Evolutionary conservation across 2,329 filamentous ascomycete species (phyloP).

Genomic region (Aspergillus niger): DNA sequence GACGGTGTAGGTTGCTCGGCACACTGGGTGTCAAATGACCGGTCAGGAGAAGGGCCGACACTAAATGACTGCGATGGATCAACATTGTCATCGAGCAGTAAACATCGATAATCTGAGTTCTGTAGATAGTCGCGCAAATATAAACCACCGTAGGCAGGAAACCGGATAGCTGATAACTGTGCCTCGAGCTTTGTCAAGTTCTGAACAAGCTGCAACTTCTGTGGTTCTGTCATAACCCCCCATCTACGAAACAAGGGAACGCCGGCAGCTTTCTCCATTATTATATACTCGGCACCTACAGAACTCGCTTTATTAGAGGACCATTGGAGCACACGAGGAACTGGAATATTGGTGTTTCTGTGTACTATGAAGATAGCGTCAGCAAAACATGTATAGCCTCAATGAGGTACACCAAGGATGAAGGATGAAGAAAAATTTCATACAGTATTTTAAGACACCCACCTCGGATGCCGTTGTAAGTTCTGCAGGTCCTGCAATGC

Average conservation of each 20-base stretch:
- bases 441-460: constrained; percentile 30
- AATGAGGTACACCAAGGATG: no score
- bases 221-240: constrained; percentile 22
- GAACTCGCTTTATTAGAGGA: constrained; percentile 26
- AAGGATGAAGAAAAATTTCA: no score
- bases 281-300: constrained; percentile 44
- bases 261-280: constrained; percentile 43
- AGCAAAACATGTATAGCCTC: no score
- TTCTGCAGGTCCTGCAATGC: constrained; percentile 29
- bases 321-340: constrained; percentile 30
- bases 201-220: constrained; percentile 26
- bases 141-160: constrained; percentile 29
- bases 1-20: neutral
- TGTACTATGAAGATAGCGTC: constrained; percentile 10
- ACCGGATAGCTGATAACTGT: constrained; percentile 22
- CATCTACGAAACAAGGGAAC: constrained; percentile 34
- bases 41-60: constrained; percentile 25
- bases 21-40: constrained; percentile 14
- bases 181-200: constrained; percentile 26
- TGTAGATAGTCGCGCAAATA: constrained; percentile 21
- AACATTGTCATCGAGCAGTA: constrained; percentile 12
- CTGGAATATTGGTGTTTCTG: constrained; percentile 26
- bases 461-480: constrained; percentile 37
- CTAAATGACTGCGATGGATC: constrained; percentile 20
- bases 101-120: neutral